These are phyloP conservation scores for Sugiyamaella valdiviana DNA, from an alignment of 805 yeast genomes.

Conservation along the genomic window DNA sequence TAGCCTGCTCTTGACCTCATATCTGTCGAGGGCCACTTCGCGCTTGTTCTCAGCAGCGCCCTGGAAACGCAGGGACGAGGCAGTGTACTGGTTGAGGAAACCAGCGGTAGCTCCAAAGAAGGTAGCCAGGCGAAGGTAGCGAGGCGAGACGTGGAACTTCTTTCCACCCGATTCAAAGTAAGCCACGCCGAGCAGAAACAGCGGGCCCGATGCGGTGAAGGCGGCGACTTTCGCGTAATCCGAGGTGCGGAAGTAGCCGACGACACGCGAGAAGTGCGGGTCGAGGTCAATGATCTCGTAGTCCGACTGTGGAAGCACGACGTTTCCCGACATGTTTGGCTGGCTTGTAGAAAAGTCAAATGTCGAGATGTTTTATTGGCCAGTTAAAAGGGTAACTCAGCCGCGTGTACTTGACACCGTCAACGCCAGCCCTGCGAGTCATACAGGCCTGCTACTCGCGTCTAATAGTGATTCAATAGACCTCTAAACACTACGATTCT, in stretches of 20 bases:
- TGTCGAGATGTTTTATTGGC: background rate
- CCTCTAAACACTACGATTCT: no score
- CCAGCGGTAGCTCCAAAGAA: slow-evolving; percentile 67
- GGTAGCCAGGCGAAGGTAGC: slow-evolving; percentile 55
- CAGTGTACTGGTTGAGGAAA: slow-evolving; percentile 60
- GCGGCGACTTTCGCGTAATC: slow-evolving; percentile 52
- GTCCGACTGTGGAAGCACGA: slow-evolving; percentile 17
- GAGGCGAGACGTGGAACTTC: slow-evolving; percentile 44
- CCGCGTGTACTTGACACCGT: background rate
- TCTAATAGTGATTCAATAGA: no score
- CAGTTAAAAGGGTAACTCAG: background rate
- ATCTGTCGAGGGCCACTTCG: slow-evolving; percentile 69
- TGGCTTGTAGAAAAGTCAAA: slow-evolving; percentile 3
- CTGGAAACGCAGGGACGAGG: slow-evolving; percentile 66
- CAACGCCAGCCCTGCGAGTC: no score
- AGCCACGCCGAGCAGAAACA: slow-evolving; percentile 40
- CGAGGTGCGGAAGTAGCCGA: slow-evolving; percentile 60
- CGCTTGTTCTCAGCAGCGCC: slow-evolving; percentile 68
- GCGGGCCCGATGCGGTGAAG: slow-evolving; percentile 46
- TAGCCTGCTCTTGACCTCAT: slow-evolving; percentile 60
- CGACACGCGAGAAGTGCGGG: slow-evolving; percentile 68
- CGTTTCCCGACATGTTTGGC: slow-evolving; percentile 11
- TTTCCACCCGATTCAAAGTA: slow-evolving; percentile 46
- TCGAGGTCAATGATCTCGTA: slow-evolving; percentile 62
- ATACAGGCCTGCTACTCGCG: no score